Evolutionary conservation across 352 stramenopile genomes (phyloP), one percentile per base, ranked within the genome.

Genomic region (Globisporangium uncinulatum): DNA sequence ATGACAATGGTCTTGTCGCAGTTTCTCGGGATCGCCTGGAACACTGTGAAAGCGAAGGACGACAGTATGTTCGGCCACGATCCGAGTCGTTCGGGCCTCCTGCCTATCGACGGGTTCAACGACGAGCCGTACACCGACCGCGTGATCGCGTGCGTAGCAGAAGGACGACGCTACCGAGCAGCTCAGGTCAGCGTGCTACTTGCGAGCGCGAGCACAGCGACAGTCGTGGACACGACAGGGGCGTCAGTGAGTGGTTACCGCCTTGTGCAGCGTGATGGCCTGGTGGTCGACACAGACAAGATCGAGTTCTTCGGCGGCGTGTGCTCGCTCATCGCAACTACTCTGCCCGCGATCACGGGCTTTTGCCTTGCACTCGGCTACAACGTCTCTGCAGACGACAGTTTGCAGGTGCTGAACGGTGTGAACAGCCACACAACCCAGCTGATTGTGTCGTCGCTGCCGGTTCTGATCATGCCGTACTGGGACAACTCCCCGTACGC

Each of bases 111-210:
- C 10, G 69, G 71, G 45, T 49, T 19, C n/a, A 85, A 85, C 52
- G 76, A 85, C 49, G 74, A 76, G 36, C 71, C 68, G 8, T 77
- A 70, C 43, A 71, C 71, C 0, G 77, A 86, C 50, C 74, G 77
- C 3, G 1, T 71, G 6, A n/a, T 88, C 14, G 73, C 66, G n/a
- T 86, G 77, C 51, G 62, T 70, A 4, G 61, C 69, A 8, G 46
- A 71, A 19, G 74, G 73, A 6, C 56, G 65, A 0, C 61, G 71
- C 24, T 78, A 79, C 54, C 63, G 70, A 41, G 63, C 74, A 19
- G 37, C 65, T 8, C 56, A 74, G 20, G 54, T 84, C 20, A 70
- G 61, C 29, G 54, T 63, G 8, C 56, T 66, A 32, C 69, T 83
- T 4, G 44, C 20, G 17, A 50, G 8, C 17, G 32, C 4, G 10